Evolutionary conservation across 2,329 filamentous ascomycete species (phyloP).

Genomic region (Hypomyces rosellus): DNA sequence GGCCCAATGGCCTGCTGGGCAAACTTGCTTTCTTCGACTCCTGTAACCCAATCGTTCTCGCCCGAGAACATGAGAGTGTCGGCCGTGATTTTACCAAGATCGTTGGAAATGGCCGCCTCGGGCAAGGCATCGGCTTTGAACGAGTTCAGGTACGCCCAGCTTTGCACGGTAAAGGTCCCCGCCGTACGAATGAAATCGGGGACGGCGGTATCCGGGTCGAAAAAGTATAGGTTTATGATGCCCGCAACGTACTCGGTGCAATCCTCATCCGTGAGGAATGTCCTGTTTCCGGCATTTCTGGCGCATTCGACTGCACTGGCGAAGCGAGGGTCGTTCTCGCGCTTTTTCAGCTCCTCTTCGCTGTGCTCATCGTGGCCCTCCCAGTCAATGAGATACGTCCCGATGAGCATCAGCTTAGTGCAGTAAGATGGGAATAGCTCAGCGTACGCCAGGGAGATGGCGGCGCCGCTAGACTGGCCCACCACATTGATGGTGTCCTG

Average conservation of each 20-base stretch:
- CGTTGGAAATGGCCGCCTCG: background rate
- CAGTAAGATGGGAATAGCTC: background rate
- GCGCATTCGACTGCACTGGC: background rate
- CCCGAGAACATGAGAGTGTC: constrained; percentile 1
- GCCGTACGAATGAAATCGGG: background rate
- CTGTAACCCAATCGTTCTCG: background rate
- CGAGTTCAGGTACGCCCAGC: background rate
- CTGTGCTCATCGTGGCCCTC: background rate
- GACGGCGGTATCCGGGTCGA: background rate
- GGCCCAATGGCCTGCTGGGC: background rate
- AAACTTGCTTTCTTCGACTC: background rate
- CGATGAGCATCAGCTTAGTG: background rate
- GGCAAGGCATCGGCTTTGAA: background rate
- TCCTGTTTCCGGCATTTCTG: too few relatives aligned
- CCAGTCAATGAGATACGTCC: background rate
- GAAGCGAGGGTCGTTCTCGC: background rate
- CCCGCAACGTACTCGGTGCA: background rate
- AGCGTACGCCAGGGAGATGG: constrained; percentile 4
- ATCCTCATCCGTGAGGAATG: too few relatives aligned
- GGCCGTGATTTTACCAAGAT: background rate
- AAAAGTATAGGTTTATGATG: background rate
- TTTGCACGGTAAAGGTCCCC: background rate
- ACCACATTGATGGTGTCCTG: background rate
- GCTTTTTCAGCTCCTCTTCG: background rate
- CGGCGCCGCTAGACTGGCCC: constrained; percentile 5